Evolutionary conservation across 140 eudicot genomes (phyloP), one percentile per base, ranked within the genome.

Genomic region (Senecio squalidus): DNA sequence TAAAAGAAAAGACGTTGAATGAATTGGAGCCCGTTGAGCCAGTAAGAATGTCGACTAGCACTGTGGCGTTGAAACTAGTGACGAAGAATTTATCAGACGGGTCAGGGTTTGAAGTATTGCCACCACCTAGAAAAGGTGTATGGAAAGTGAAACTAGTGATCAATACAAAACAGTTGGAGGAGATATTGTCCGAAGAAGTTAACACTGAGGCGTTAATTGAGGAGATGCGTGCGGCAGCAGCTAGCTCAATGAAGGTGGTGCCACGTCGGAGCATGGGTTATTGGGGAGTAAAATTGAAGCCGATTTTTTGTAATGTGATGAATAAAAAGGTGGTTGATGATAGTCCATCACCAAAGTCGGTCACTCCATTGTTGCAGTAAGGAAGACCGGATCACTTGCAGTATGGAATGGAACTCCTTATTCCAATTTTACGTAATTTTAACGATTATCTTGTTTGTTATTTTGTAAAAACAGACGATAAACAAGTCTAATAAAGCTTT

Each of bases 121-220:
- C 84, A 3, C 71, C 84, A 2, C 85, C 76, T 8, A 64, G 78
- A 28, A 68, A 80, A 64, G 96, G 94, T 1, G 82, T 83, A 28
- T 87, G 96, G 96, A 75, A 74, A 43, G 96, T 87, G 73, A 87
- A 80, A 56, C 63, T 87, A 43, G 76, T 77, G 64, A 87, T 87
- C 3, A 43, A 73, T 55, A 66, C 84, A 3, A 80, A 70, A 58
- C 85, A 78, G 38, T 52, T 87, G 69, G 90, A 76, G 71, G 86
- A 80, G 55, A 83, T 87, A 59, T 60, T 87, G 49, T 73, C 96
- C 0, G 94, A 80, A 51, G 80, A 79, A 44, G 88, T 61, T 38
- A 80, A 87, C 70, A 79, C 89, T 0, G 94, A 83, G 70, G 96
- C 96, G 17, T 70, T 78, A 86, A 87, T 87, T 29, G 89, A 80